phyloP scores from a whole-genome alignment of 2,329 filamentous ascomycete genomes.

The Trichophyton rubrum region DNA sequence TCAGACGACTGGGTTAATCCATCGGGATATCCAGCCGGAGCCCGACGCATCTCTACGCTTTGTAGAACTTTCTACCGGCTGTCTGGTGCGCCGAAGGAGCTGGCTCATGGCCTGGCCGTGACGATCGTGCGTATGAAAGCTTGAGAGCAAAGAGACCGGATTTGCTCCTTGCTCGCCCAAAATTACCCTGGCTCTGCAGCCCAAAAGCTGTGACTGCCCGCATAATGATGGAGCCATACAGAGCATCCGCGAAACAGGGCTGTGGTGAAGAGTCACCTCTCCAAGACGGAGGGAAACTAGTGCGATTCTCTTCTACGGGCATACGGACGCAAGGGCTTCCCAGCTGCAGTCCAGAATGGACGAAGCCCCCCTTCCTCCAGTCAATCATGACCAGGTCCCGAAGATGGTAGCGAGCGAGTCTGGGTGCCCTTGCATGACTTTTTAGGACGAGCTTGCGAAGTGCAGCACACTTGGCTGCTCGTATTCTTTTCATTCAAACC shows the following conservation, averaged over 20 bases:
- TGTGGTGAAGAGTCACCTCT: background rate
- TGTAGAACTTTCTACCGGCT: background rate
- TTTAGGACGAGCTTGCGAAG: background rate
- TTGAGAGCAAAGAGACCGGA: background rate
- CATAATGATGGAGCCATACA: background rate
- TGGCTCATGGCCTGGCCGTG: background rate
- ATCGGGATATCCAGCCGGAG: background rate
- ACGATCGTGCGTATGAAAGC: background rate
- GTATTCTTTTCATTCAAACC: background rate
- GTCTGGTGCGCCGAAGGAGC: background rate
- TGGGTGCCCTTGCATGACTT: background rate
- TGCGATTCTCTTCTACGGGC: background rate
- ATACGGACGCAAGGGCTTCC: constrained; percentile 3
- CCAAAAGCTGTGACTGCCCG: background rate
- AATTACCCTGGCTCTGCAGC: background rate
- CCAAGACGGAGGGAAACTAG: constrained; percentile 3
- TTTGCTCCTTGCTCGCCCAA: constrained; percentile 1
- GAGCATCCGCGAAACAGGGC: background rate
- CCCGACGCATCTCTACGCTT: background rate
- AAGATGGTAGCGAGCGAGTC: background rate
- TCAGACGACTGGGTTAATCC: background rate
- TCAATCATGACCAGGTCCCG: background rate
- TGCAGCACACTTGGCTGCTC: background rate
- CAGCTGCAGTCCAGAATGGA: background rate
- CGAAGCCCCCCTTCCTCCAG: background rate